Evolutionary conservation across 441 rosid species (phyloP).

Genomic region (Erysimum pusillum): DNA sequence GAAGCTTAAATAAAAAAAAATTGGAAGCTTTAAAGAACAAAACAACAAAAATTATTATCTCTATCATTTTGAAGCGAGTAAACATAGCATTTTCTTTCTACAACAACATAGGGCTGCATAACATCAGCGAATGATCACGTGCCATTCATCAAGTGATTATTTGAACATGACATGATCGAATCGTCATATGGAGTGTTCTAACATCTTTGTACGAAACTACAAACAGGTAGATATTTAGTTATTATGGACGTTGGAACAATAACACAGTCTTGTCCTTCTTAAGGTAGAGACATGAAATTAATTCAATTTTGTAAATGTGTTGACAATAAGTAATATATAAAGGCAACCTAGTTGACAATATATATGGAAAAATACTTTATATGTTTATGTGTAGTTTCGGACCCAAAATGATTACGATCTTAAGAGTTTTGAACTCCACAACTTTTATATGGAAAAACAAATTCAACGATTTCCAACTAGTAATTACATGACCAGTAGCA

Average conservation of each 20-base stretch:
- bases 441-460: background rate
- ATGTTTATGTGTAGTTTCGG: background rate
- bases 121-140: conserved; percentile 3
- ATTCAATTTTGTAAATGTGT: background rate
- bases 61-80: background rate
- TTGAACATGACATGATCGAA: background rate
- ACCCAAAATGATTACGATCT: background rate
- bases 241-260: background rate
- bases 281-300: background rate
- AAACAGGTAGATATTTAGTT: conserved; percentile 13
- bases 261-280: conserved; percentile 10
- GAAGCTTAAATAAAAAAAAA: background rate
- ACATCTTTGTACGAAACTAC: conserved; percentile 10
- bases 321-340: background rate
- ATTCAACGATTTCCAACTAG: background rate
- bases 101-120: conserved; percentile 19
- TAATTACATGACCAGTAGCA: background rate
- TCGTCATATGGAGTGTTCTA: background rate
- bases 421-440: background rate
- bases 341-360: background rate
- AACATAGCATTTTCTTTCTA: background rate
- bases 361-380: background rate
- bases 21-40: background rate
- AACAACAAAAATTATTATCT: background rate
- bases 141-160: background rate